These are phyloP conservation scores for Panellus pusillus DNA, from an alignment of 768 basidiomycete species.

Conservation along the genomic window DNA sequence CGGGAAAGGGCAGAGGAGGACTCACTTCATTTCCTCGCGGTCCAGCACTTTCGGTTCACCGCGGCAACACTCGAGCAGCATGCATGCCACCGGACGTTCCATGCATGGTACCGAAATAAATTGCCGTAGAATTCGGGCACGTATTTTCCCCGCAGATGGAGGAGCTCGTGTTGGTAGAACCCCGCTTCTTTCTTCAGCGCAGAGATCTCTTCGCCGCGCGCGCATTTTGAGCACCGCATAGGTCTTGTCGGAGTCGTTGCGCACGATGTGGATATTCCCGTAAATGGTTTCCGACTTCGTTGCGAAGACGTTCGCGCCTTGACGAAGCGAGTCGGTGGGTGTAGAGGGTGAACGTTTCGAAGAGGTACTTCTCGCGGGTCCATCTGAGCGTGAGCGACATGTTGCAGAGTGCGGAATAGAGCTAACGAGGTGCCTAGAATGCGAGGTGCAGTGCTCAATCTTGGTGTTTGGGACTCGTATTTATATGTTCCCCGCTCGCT, in stretches of 20 bases:
- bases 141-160: conserved; percentile 3
- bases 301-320: no score
- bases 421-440: no score
- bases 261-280: background rate
- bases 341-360: no score
- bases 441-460: no score
- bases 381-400: no score
- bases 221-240: conserved; percentile 9
- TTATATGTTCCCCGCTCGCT: no score
- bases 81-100: conserved; percentile 2
- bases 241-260: background rate
- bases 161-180: conserved; percentile 1
- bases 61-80: conserved; percentile 14
- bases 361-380: no score
- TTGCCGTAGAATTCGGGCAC: conserved; percentile 13
- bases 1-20: background rate
- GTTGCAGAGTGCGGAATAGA: no score
- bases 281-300: background rate
- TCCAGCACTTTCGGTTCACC: background rate
- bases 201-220: background rate
- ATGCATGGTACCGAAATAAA: conserved; percentile 2
- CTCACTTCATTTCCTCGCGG: conserved; percentile 9
- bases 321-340: no score
- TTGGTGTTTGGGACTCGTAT: no score
- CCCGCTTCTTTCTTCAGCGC: conserved; percentile 12